Evolutionary conservation across 176 grass and related monocot species (phyloP), one percentile per base, ranked within the genome.

Genomic region (Panicum miliaceum): DNA sequence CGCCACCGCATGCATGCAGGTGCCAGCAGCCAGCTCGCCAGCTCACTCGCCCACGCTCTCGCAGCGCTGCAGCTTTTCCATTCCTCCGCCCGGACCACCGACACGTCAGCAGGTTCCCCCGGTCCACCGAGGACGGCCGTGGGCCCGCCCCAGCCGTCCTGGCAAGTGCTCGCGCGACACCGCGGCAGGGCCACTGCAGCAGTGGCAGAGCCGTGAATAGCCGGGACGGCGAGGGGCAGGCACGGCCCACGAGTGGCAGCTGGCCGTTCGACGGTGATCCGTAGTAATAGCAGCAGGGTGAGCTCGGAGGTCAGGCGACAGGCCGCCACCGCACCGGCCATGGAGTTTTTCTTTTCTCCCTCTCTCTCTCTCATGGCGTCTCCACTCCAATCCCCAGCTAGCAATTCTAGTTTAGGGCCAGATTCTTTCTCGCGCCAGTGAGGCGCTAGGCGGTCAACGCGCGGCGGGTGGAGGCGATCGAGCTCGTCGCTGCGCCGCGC

Each of bases 201-300:
- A 40, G 13, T 40, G 81, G 70, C 70, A 64, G n/a, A 52, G 20
- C 6, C 46, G 81, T 75, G 32, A 50, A 64, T 83, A 38, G 19
- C 0, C 3, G 10, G 0, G 54, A 8, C 7, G 20, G 2, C 53
- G 20, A 57, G 53, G 53, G 53, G 53, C 53, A 57, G 20, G 7
- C 53, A 57, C 20, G 53, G 15, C 14, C 50, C 15, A 41, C 40
- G 40, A 41, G 8, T 6, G 53, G 22, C 15, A 22, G 54, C 2
- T 57, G 20, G 7, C 54, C 4, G 67, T 42, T 45, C 38, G 23
- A 45, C 37, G 36, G 50, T 20, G 40, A 64, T 32, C 59, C 37
- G 76, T 4, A n/a, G 76, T 4, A 22, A 59, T 54, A 54, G 22
- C 8, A 56, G 20, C 53, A 52, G 8, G 11, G 50, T n/a, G 53